phyloP scores from a whole-genome alignment of 1,284 basidiomycete species.

The Peniophora sp. region DNA sequence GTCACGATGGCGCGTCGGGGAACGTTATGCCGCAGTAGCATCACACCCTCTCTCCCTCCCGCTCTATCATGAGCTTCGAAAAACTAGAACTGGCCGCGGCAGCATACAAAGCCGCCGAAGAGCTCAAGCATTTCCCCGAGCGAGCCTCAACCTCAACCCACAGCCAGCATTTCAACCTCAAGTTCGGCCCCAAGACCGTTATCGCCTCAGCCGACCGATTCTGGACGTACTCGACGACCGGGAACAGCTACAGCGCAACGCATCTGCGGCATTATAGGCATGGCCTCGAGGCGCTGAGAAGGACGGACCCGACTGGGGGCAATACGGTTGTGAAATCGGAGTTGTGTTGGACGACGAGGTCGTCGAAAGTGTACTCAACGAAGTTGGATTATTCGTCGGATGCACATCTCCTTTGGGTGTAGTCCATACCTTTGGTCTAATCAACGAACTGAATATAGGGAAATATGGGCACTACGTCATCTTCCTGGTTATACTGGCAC shows the following conservation, averaged over 20 bases:
- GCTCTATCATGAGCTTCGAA: conserved; percentile 1
- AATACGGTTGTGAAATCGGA: conserved; percentile 30
- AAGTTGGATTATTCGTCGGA: conserved; percentile 53
- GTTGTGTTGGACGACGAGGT: conserved; percentile 21
- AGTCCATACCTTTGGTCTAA: too few relatives aligned
- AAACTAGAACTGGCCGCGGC: neutral
- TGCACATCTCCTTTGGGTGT: conserved; percentile 10
- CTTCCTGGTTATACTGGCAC: conserved; percentile 37
- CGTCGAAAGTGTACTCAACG: conserved; percentile 32
- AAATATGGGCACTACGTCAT: too few relatives aligned
- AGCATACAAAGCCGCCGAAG: neutral
- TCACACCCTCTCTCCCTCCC: neutral
- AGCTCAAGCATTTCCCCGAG: too few relatives aligned
- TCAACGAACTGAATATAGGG: too few relatives aligned
- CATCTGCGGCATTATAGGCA: neutral
- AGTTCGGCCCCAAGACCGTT: neutral
- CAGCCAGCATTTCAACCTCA: too few relatives aligned
- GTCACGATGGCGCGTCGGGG: too few relatives aligned
- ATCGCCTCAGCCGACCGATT: neutral
- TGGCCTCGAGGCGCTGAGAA: conserved; percentile 31
- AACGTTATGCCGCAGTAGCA: too few relatives aligned
- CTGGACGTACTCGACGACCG: too few relatives aligned
- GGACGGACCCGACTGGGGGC: conserved; percentile 39
- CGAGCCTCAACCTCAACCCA: too few relatives aligned
- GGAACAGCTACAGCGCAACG: neutral